Percentiles rank a stretch among this genome's conserved stretches.
phyloP scores from a whole-genome alignment of 2,329 filamentous ascomycete genomes.

The Knufia fluminis region DNA sequence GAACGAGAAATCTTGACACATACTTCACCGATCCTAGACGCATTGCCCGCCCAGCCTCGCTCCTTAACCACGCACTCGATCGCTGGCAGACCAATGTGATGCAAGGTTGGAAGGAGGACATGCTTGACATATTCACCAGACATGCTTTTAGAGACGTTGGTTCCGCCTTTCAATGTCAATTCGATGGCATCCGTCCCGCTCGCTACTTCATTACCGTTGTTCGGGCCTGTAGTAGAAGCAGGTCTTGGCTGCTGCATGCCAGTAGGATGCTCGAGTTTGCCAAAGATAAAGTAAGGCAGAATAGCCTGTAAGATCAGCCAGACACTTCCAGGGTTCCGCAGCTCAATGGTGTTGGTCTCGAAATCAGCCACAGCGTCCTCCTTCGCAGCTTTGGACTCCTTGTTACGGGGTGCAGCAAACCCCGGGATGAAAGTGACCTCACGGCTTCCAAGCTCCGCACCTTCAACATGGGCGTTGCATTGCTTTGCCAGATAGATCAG shows the following conservation, averaged over 20 bases:
- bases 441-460: constrained; percentile 29
- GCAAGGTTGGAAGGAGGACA: constrained; percentile 47
- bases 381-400: neutral
- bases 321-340: constrained; percentile 44
- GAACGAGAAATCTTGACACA: constrained; percentile 42
- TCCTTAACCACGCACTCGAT: constrained; percentile 36
- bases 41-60: constrained; percentile 46
- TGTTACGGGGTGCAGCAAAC: neutral
- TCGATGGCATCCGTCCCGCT: constrained; percentile 21
- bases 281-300: constrained; percentile 48
- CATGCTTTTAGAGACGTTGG: constrained; percentile 40
- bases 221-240: too few relatives aligned
- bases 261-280: neutral
- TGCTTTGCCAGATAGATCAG: constrained; percentile 45
- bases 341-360: constrained; percentile 32
- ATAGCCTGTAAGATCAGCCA: constrained; percentile 51
- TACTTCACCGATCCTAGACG: constrained; percentile 38
- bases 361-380: neutral
- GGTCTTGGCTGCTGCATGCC: constrained; percentile 5
- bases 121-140: constrained; percentile 48
- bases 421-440: constrained; percentile 26
- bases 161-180: constrained; percentile 47
- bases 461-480: constrained; percentile 35
- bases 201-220: constrained; percentile 5
- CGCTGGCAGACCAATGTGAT: constrained; percentile 40